These are phyloP conservation scores for Vitis rotundifolia DNA, from an alignment of 164 flowering plant species.

Conservation along the genomic window DNA sequence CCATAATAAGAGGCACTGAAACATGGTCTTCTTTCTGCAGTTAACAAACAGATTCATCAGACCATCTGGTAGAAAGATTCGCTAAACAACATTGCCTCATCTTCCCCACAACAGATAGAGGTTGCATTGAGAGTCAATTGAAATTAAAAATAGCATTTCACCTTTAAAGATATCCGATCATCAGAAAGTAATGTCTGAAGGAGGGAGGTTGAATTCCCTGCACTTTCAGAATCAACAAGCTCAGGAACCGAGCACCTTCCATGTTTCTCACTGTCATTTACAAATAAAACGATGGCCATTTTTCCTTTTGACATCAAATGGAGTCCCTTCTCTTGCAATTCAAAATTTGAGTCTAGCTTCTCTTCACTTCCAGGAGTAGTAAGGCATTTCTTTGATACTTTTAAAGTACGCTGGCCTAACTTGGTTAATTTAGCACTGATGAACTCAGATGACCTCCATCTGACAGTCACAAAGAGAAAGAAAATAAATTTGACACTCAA, in stretches of 20 bases:
- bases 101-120: no score
- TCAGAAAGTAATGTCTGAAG: slow-evolving; percentile 42
- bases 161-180: slow-evolving; percentile 42
- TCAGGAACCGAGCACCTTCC: slow-evolving; percentile 10
- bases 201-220: slow-evolving; percentile 24
- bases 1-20: slow-evolving; percentile 59
- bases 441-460: slow-evolving; percentile 43
- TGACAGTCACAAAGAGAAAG: slow-evolving; percentile 14
- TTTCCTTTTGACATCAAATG: slow-evolving; percentile 57
- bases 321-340: slow-evolving; percentile 39
- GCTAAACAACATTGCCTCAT: no score
- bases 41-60: slow-evolving; percentile 1
- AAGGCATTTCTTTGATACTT: slow-evolving; percentile 32
- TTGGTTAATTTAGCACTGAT: slow-evolving; percentile 28
- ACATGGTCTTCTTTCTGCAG: slow-evolving; percentile 58
- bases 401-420: slow-evolving; percentile 27
- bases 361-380: slow-evolving; percentile 20
- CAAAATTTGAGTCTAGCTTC: slow-evolving; percentile 25
- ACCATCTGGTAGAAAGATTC: neutral
- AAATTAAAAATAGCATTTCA: slow-evolving; percentile 6
- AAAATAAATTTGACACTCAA: no score
- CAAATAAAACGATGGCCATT: slow-evolving; percentile 56
- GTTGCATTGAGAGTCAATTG: neutral
- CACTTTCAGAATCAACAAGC: slow-evolving; percentile 23
- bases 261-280: slow-evolving; percentile 23